Evolutionary conservation across 1,284 basidiomycete species (phyloP).

Genomic region (Apiotrichum brassicae): DNA sequence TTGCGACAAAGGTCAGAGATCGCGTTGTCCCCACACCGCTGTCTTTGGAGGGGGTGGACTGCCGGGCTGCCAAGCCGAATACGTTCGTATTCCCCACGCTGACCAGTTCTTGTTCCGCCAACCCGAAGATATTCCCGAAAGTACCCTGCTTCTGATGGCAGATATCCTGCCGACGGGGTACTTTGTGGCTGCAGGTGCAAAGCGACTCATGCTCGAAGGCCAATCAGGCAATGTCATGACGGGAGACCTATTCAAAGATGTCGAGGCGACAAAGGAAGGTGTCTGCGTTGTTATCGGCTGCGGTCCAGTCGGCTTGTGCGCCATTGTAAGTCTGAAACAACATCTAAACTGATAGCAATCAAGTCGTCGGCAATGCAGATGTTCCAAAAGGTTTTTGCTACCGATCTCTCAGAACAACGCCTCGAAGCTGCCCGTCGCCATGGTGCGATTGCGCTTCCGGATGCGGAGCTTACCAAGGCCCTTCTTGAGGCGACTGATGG

Average conservation of each 20-base stretch:
- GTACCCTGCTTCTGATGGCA: conserved; percentile 46
- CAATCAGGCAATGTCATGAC: background rate
- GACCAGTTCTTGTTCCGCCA: conserved; percentile 46
- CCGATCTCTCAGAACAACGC: conserved; percentile 25
- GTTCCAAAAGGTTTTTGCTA: conserved; percentile 38
- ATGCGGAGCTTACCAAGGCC: conserved; percentile 23
- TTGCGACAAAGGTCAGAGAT: conserved; percentile 68
- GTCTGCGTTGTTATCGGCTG: conserved; percentile 44
- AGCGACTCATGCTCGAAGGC: conserved; percentile 18
- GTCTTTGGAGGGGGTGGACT: conserved; percentile 52
- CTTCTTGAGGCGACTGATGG: conserved; percentile 36
- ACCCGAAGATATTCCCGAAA: conserved; percentile 37
- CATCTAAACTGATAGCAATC: too few relatives aligned
- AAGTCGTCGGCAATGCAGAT: conserved; percentile 42
- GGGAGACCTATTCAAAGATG: conserved; percentile 5
- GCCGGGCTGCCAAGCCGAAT: conserved; percentile 76
- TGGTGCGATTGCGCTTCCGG: conserved; percentile 41
- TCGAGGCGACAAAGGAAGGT: conserved; percentile 6
- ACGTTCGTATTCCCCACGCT: conserved; percentile 61
- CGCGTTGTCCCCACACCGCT: conserved; percentile 59
- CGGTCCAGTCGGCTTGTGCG: conserved; percentile 47
- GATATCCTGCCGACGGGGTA: conserved; percentile 50
- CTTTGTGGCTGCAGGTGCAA: conserved; percentile 46
- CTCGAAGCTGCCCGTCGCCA: conserved; percentile 31
- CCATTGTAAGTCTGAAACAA: conserved; percentile 23